Evolutionary conservation across 805 yeast genomes (phyloP).

Genomic region (Ogataea angusta): DNA sequence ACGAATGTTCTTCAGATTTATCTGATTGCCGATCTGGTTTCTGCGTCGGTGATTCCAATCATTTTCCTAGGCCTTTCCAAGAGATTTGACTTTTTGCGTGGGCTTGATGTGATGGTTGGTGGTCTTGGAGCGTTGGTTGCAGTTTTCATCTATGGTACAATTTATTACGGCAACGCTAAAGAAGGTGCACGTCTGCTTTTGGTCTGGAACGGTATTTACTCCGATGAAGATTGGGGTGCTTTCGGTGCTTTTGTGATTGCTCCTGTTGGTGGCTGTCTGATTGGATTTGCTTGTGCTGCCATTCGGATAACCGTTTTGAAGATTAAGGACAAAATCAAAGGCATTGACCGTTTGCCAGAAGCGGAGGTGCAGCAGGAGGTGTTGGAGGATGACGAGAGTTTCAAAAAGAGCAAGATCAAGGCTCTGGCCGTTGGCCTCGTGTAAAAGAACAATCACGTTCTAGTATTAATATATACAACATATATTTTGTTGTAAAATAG

Average conservation of each 20-base stretch:
- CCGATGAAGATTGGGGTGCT: constrained; percentile 81
- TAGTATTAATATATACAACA: neutral
- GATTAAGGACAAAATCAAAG: constrained; percentile 32
- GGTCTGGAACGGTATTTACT: constrained; percentile 77
- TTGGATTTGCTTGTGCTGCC: constrained; percentile 51
- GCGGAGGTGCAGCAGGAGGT: constrained; percentile 14
- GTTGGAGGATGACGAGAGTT: constrained; percentile 11
- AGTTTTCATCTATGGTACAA: constrained; percentile 79
- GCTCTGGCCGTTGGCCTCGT: constrained; percentile 11
- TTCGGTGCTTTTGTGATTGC: constrained; percentile 94
- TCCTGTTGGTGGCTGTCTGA: constrained; percentile 72
- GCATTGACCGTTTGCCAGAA: constrained; percentile 8
- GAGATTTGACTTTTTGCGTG: constrained; percentile 64
- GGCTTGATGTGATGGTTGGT: constrained; percentile 78
- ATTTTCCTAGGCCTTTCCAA: constrained; percentile 75
- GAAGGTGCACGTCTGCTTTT: constrained; percentile 77
- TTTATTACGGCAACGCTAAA: constrained; percentile 67
- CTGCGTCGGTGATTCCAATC: constrained; percentile 83
- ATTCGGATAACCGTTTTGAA: constrained; percentile 40
- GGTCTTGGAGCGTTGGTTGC: constrained; percentile 79
- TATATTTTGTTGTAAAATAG: neutral
- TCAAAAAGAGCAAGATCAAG: constrained; percentile 8
- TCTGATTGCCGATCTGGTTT: constrained; percentile 85
- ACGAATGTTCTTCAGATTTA: constrained; percentile 82
- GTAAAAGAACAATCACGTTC: constrained; percentile 12